Evolutionary conservation across 2,329 filamentous ascomycete species (phyloP).

Genomic region (Cladobotryum mycophilum): DNA sequence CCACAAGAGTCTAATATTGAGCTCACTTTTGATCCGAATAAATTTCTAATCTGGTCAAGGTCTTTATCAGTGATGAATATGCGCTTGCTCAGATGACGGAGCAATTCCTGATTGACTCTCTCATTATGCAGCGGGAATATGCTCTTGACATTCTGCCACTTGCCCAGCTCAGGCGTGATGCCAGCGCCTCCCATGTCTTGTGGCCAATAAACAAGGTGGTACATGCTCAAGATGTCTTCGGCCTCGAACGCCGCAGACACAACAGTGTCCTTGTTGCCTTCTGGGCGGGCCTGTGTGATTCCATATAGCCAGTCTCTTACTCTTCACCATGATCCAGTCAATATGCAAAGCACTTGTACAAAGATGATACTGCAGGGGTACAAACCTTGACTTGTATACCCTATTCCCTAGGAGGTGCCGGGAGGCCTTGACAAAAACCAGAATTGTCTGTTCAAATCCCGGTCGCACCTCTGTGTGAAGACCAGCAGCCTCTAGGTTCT

Average conservation of each 20-base stretch:
- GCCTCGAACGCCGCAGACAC: conserved; percentile 49
- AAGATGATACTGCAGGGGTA: background rate
- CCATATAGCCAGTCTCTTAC: conserved; percentile 72
- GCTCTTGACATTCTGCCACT: conserved; percentile 55
- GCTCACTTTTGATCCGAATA: conserved; percentile 52
- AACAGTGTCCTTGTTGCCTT: conserved; percentile 45
- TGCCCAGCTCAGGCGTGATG: conserved; percentile 50
- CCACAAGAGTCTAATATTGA: no score
- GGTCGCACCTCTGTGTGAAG: conserved; percentile 66
- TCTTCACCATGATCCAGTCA: conserved; percentile 31
- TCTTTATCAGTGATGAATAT: conserved; percentile 44
- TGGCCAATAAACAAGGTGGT: conserved; percentile 58
- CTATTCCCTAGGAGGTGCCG: conserved; percentile 57
- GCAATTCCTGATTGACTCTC: conserved; percentile 46
- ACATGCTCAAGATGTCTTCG: conserved; percentile 64
- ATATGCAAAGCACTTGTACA: background rate
- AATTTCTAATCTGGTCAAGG: conserved; percentile 54
- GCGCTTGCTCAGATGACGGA: conserved; percentile 50
- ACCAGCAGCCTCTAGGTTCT: conserved; percentile 55
- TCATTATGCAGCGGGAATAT: conserved; percentile 60
- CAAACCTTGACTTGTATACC: conserved; percentile 60
- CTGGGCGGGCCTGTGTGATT: conserved; percentile 58
- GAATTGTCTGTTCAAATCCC: conserved; percentile 59
- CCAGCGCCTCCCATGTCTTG: conserved; percentile 55
- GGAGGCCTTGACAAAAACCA: conserved; percentile 61